Conservation (phyloP, 768 basidiomycete species). For the Phlebiopsis flavidoalba region DNA sequence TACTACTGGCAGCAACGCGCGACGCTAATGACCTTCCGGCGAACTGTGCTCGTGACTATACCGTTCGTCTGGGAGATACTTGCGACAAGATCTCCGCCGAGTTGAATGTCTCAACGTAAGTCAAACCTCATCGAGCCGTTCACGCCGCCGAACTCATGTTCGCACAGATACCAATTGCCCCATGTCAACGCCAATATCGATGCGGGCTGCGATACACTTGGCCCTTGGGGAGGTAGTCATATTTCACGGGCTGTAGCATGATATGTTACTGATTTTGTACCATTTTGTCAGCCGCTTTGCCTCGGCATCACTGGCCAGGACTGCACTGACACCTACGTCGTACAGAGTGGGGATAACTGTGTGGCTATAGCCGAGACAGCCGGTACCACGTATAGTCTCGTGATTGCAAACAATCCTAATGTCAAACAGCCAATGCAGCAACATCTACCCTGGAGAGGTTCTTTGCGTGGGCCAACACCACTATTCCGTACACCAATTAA, state of each 20-base stretch:
- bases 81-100: conserved; percentile 51
- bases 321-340: conserved; percentile 46
- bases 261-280: not conserved
- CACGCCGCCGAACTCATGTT: not conserved
- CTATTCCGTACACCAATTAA: not conserved
- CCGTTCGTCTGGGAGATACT: conserved; percentile 45
- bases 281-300: conserved; percentile 37
- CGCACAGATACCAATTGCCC: conserved; percentile 51
- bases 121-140: not conserved
- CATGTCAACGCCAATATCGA: conserved; percentile 48
- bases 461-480: not conserved
- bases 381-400: conserved; percentile 37
- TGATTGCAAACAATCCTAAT: conserved; percentile 64
- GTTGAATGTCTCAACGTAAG: conserved; percentile 44
- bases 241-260: no score
- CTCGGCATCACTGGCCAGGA: conserved; percentile 52
- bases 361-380: conserved; percentile 32
- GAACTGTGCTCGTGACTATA: conserved; percentile 47
- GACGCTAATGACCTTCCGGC: conserved; percentile 4
- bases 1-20: not conserved
- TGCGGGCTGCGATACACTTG: conserved; percentile 52
- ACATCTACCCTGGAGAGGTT: conserved; percentile 53
- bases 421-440: conserved; percentile 44
- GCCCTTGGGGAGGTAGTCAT: conserved; percentile 40
- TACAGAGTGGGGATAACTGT: conserved; percentile 48